Evolutionary conservation across 2,329 filamentous ascomycete genomes (phyloP).

Genomic region (Aureobasidium vineae): DNA sequence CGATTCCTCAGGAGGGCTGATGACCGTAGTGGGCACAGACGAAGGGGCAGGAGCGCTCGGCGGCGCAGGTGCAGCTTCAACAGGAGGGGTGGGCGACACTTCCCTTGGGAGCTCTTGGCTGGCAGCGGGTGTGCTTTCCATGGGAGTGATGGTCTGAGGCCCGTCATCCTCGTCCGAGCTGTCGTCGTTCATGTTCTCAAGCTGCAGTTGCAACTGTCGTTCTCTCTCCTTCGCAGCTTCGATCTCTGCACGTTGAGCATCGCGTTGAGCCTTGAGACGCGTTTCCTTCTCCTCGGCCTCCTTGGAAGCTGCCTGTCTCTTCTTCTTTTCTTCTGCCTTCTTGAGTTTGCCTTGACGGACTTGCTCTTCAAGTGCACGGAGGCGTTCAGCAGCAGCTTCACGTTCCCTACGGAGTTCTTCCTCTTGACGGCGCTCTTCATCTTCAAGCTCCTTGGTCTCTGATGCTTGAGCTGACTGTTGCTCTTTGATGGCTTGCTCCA

Average conservation of each 20-base stretch:
- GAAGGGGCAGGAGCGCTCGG: constrained; percentile 45
- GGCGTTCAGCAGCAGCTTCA: constrained; percentile 74
- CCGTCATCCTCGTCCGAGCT: constrained; percentile 83
- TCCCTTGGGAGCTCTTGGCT: constrained; percentile 54
- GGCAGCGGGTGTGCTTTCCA: constrained; percentile 58
- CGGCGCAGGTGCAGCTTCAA: constrained; percentile 34
- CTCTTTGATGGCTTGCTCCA: constrained; percentile 57
- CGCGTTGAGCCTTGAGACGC: constrained; percentile 76
- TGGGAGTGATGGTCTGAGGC: constrained; percentile 65
- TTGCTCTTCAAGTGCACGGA: constrained; percentile 89
- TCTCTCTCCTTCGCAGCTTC: constrained; percentile 89
- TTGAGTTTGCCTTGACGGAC: constrained; percentile 90
- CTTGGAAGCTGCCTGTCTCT: constrained; percentile 81
- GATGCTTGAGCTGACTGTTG: constrained; percentile 75
- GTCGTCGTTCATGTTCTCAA: constrained; percentile 74
- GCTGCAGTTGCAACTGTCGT: constrained; percentile 80
- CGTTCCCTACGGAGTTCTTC: constrained; percentile 77
- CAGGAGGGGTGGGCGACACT: constrained; percentile 51
- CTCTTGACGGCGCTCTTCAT: constrained; percentile 71
- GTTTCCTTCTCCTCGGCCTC: constrained; percentile 87
- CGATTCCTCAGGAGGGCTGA: constrained; percentile 65
- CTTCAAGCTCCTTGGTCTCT: constrained; percentile 74
- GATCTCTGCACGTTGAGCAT: constrained; percentile 83
- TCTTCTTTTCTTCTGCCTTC: constrained; percentile 94
- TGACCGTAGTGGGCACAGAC: constrained; percentile 47